Evolutionary conservation across 1,284 basidiomycete genomes (phyloP).

Genomic region (Trichosporon sp.): DNA sequence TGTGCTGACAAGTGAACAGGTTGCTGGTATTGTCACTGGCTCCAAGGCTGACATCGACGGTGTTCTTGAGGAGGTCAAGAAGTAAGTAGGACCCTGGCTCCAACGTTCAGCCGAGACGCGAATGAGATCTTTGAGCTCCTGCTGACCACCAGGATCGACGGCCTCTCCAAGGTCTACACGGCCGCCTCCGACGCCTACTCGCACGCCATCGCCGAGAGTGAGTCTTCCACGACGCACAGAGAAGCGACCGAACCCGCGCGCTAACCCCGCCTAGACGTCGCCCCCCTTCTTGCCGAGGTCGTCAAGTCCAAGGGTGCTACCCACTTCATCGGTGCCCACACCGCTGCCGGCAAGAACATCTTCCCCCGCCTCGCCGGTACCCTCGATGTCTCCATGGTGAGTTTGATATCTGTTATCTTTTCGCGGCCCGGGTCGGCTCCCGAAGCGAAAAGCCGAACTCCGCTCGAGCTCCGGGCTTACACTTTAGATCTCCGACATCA

Average conservation of each 20-base stretch:
- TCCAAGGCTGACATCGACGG: slow-evolving; percentile 64
- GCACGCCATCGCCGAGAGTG: slow-evolving; percentile 51
- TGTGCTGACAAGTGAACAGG: slow-evolving; percentile 47
- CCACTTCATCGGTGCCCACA: slow-evolving; percentile 80
- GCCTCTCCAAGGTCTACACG: slow-evolving; percentile 51
- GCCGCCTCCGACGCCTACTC: slow-evolving; percentile 49
- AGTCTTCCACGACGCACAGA: slow-evolving; percentile 16
- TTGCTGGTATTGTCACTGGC: slow-evolving; percentile 83
- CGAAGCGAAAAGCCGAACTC: neutral
- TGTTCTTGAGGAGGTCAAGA: slow-evolving; percentile 72
- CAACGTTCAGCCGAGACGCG: neutral
- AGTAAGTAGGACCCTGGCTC: slow-evolving; percentile 52
- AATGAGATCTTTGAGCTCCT: neutral
- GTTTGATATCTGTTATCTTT: slow-evolving; percentile 9
- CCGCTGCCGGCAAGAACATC: slow-evolving; percentile 66
- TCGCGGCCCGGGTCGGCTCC: neutral
- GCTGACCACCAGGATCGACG: slow-evolving; percentile 42
- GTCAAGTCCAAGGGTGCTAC: slow-evolving; percentile 58
- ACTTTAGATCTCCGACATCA: slow-evolving; percentile 77
- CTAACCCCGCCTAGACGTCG: slow-evolving; percentile 43
- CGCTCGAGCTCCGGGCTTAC: slow-evolving; percentile 1
- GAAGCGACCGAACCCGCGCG: neutral
- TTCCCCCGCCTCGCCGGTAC: slow-evolving; percentile 84
- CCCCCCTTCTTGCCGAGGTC: slow-evolving; percentile 55
- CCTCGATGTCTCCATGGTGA: slow-evolving; percentile 65